Evolutionary conservation across 805 yeast genomes (phyloP).

Genomic region (Starmerella apicola): DNA sequence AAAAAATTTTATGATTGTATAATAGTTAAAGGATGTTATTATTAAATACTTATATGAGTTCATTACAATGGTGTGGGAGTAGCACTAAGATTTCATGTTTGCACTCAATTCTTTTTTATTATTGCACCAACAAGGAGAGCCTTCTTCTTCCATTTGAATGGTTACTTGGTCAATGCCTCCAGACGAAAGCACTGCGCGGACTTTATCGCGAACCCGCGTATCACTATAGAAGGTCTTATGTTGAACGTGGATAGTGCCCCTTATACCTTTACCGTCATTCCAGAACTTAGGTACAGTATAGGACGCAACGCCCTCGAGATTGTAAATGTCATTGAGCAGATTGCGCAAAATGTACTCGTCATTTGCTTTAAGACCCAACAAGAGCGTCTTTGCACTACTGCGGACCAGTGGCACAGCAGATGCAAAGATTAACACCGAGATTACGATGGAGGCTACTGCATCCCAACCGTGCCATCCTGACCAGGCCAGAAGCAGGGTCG

Average conservation of each 20-base stretch:
- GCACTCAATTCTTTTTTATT: too few relatives aligned
- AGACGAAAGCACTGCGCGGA: conserved; percentile 40
- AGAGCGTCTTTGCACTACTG: conserved; percentile 63
- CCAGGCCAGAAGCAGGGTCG: conserved; percentile 63
- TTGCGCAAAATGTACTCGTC: conserved; percentile 54
- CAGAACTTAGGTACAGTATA: conserved; percentile 87
- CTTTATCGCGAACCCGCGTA: conserved; percentile 45
- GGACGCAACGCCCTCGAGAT: conserved; percentile 67
- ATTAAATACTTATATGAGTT: too few relatives aligned
- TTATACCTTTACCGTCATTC: conserved; percentile 45
- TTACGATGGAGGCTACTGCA: conserved; percentile 81
- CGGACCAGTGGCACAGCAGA: conserved; percentile 77
- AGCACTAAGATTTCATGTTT: too few relatives aligned
- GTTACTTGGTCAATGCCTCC: conserved; percentile 42
- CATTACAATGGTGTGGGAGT: too few relatives aligned
- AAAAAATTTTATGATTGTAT: too few relatives aligned
- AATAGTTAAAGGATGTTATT: too few relatives aligned
- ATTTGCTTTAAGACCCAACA: conserved; percentile 46
- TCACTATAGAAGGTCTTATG: conserved; percentile 52
- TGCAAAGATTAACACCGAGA: conserved; percentile 63
- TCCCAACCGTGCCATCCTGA: conserved; percentile 75
- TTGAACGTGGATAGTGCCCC: conserved; percentile 80
- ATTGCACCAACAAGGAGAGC: conserved; percentile 59
- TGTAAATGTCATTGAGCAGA: conserved; percentile 53
- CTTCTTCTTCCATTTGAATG: conserved; percentile 57